phyloP scores from a whole-genome alignment of 257 asterid species.

The Salvia miltiorrhiza region DNA sequence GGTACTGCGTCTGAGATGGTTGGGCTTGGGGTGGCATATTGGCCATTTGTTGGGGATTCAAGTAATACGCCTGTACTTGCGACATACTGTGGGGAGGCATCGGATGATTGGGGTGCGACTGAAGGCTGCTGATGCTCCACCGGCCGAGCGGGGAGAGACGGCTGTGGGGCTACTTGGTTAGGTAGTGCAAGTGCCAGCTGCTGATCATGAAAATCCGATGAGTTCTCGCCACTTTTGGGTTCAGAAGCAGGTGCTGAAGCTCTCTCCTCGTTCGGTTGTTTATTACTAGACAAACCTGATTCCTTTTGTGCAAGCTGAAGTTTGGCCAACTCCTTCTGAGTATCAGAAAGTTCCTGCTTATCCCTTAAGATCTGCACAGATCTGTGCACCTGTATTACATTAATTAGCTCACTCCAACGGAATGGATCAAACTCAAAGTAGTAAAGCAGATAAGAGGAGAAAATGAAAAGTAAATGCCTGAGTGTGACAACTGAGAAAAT shows the following conservation, averaged over 20 bases:
- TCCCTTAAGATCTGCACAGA: slow-evolving; percentile 90
- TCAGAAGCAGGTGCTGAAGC: slow-evolving; percentile 44
- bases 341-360: slow-evolving; percentile 90
- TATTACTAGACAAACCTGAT: slow-evolving; percentile 43
- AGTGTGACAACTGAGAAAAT: background rate
- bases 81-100: slow-evolving; percentile 57
- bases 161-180: slow-evolving; percentile 65
- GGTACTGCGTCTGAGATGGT: slow-evolving; percentile 55
- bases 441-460: background rate
- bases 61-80: slow-evolving; percentile 55
- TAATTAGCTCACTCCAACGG: background rate
- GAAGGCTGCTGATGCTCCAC: slow-evolving; percentile 62
- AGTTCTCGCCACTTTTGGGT: slow-evolving; percentile 43
- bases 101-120: slow-evolving; percentile 55
- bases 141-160: slow-evolving; percentile 38
- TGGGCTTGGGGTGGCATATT: slow-evolving; percentile 40
- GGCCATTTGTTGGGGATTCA: slow-evolving; percentile 51
- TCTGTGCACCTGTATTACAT: slow-evolving; percentile 72
- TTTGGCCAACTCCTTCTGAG: slow-evolving; percentile 90
- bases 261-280: slow-evolving; percentile 59
- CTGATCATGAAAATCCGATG: slow-evolving; percentile 49
- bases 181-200: slow-evolving; percentile 85
- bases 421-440: background rate
- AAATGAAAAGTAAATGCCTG: background rate
- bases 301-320: slow-evolving; percentile 80